A percentile compares a stretch with the other conserved stretches of the same genome.
Evolutionary conservation across 306 rosid genomes (phyloP).

Genomic region (Erythrophleum fordii): DNA sequence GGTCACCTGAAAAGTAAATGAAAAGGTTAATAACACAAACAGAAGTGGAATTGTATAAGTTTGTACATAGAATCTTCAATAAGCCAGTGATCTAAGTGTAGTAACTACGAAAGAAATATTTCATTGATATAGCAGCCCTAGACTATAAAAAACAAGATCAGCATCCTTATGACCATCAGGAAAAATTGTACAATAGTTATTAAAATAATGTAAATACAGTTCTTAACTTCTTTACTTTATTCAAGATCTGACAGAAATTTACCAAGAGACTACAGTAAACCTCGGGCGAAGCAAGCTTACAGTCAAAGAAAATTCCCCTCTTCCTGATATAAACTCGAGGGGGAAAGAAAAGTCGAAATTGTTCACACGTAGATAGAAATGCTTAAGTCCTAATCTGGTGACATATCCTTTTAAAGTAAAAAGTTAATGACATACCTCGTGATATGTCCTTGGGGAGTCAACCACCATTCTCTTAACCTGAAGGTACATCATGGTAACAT

Average conservation of each 20-base stretch:
- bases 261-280: slow-evolving; percentile 13
- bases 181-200: slow-evolving; percentile 5
- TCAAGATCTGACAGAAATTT: slow-evolving; percentile 27
- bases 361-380: slow-evolving; percentile 25
- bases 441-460: slow-evolving; percentile 92
- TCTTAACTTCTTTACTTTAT: background rate
- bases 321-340: slow-evolving; percentile 15
- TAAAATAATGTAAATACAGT: slow-evolving; percentile 24
- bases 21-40: slow-evolving; percentile 36
- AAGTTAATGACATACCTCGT: slow-evolving; percentile 67
- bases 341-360: slow-evolving; percentile 12
- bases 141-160: slow-evolving; percentile 28
- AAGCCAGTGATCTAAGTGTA: background rate
- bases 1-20: slow-evolving; percentile 65
- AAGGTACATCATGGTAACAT: slow-evolving; percentile 37
- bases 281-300: background rate
- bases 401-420: slow-evolving; percentile 23
- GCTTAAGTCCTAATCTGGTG: slow-evolving; percentile 21
- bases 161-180: slow-evolving; percentile 26
- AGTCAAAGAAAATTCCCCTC: background rate
- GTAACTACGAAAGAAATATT: slow-evolving; percentile 26
- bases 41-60: slow-evolving; percentile 13
- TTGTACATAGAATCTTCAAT: slow-evolving; percentile 30
- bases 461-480: slow-evolving; percentile 94
- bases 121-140: slow-evolving; percentile 31